Base-by-base conservation (phyloP, 2,329 filamentous ascomycete genomes). In the Apiospora sp. region DNA sequence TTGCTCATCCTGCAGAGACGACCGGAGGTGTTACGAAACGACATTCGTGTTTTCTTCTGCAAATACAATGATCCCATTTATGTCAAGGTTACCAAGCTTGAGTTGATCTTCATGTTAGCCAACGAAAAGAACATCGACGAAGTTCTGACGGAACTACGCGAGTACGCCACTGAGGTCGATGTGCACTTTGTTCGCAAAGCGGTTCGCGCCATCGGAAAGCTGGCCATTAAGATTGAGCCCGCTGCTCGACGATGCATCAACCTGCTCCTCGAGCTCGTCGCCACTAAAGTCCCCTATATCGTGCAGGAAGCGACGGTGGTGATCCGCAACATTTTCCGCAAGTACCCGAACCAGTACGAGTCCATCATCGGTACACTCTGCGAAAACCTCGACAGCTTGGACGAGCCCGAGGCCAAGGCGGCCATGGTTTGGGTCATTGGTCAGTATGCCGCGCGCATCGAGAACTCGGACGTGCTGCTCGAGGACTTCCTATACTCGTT, bases 1-100 rank as follows among this genome's bases (percentile, higher is more conserved):
- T 88, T 99, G 2, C 87, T 99, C 19, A 99, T 99, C 77, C 86
- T 99, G 70, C 96, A 99, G 82, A 89, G 96, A 78, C 89, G 96
- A 72, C 96, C 96, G 0, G 96, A 98, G 79, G 96, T 99, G 12
- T 84, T 99, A 71, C 91, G 95, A 75, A 98, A 98, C 83, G 96
- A 99, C 82, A 98, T 99, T 75, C 91, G 96, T 67, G 96, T 99
- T 44, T 99, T 99, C 85, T 99, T 99, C 84, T 99, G 96, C 91
- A 99, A 99, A 87, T 99, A 99, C 84, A 99, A 99, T 82, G 96
- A 99, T 80, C 96, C 96, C 0, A 99, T 99, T 75, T 99, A 98
- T 82, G 96, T 99, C 84, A 99, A 99, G 83, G 96, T 99, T 70
- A 99, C 96, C 22, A 99, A 99, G 84, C 88, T 99, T 69, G 96